phyloP scores from a whole-genome alignment of 106 monocot species.

The Cymbidium sinense region DNA sequence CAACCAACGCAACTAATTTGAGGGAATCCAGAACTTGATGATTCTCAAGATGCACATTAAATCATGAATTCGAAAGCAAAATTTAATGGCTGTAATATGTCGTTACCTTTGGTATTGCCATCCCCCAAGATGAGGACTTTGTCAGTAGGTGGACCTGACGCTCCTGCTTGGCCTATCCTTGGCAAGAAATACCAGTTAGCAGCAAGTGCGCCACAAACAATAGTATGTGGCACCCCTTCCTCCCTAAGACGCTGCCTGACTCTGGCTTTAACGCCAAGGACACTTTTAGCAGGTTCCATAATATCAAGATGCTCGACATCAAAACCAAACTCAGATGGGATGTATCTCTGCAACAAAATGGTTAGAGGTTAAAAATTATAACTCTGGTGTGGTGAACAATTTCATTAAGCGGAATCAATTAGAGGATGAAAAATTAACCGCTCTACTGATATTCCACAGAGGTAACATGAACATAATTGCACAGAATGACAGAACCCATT shows the following conservation, averaged over 20 bases:
- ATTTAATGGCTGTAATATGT: not conserved
- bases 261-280: conserved; percentile 17
- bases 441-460: not conserved
- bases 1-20: conserved; percentile 28
- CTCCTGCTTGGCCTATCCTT: conserved; percentile 17
- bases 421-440: not conserved
- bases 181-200: conserved; percentile 27
- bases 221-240: conserved; percentile 13
- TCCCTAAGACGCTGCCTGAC: conserved; percentile 5
- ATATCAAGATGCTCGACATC: conserved; percentile 29
- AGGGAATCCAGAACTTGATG: conserved; percentile 2
- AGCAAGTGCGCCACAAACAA: conserved; percentile 11
- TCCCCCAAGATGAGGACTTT: conserved; percentile 25
- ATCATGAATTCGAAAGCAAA: not conserved
- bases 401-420: not conserved
- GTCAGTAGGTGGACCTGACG: conserved; percentile 11
- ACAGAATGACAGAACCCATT: too few species aligned
- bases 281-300: conserved; percentile 18
- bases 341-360: conserved; percentile 24
- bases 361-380: not conserved
- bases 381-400: not conserved
- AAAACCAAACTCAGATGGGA: conserved; percentile 39
- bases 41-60: not conserved
- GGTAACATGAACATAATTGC: too few species aligned
- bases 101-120: conserved; percentile 35